Percentiles rank a stretch among this genome's conserved stretches.
Conservation (phyloP, 208 protist species). For the Trypanosoma platydactyli region DNA sequence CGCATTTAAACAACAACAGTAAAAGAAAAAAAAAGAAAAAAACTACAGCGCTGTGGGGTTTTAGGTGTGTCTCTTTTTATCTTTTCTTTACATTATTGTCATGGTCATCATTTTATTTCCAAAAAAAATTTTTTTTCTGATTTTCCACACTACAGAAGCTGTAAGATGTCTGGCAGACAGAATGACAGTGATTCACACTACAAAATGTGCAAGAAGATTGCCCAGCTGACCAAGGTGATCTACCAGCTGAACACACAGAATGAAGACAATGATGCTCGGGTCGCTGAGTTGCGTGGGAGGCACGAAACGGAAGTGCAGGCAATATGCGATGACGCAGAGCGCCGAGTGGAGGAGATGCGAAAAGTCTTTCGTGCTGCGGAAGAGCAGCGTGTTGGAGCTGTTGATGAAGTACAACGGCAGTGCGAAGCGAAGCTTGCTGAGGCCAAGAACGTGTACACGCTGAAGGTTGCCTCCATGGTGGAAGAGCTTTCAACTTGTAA, state of each 20-base stretch:
- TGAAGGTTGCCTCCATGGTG: conserved; percentile 40
- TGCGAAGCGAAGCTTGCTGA: conserved; percentile 37
- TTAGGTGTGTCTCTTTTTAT: conserved; percentile 17
- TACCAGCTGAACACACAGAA: conserved; percentile 95
- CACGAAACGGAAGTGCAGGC: conserved; percentile 87
- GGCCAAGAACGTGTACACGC: conserved; percentile 42
- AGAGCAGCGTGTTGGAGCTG: conserved; percentile 18
- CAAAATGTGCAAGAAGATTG: conserved; percentile 97
- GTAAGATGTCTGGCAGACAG: conserved; percentile 7
- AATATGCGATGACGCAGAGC: conserved; percentile 76
- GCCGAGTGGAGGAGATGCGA: conserved; percentile 39
- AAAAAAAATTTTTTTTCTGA: conserved; percentile 14
- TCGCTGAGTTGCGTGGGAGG: conserved; percentile 48
- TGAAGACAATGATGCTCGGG: conserved; percentile 92
- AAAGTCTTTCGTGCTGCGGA: conserved; percentile 34
- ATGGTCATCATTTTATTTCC: too few species aligned
- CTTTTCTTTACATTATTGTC: conserved; percentile 17
- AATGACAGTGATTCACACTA: conserved; percentile 84
- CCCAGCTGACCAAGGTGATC: conserved; percentile 97
- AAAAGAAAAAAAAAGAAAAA: conserved; percentile 19
- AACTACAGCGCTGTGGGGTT: background rate
- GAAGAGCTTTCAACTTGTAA: conserved; percentile 46
- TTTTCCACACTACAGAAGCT: background rate
- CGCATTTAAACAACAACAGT: background rate
- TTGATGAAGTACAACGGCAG: conserved; percentile 28